Evolutionary conservation across 78 protist genomes (phyloP).

Genomic region (Protostelium mycophagum): DNA sequence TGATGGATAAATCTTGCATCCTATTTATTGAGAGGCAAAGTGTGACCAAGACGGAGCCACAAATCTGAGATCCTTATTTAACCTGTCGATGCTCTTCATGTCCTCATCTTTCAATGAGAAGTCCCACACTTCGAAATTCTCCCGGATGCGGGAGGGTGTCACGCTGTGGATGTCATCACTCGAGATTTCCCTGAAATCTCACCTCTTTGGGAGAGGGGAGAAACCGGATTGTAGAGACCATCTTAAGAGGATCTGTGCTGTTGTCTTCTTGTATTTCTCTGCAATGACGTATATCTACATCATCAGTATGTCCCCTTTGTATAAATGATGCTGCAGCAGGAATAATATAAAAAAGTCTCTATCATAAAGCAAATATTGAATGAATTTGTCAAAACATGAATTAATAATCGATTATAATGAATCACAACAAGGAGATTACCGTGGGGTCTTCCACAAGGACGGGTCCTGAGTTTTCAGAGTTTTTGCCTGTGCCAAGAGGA

Average conservation of each 20-base stretch:
- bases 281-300: neutral
- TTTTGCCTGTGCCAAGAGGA: constrained; percentile 50
- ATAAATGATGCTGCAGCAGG: too few species aligned
- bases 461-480: neutral
- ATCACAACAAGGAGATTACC: neutral
- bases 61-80: constrained; percentile 7
- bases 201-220: constrained; percentile 31
- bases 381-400: too few species aligned
- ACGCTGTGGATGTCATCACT: neutral
- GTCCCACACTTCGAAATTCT: constrained; percentile 8
- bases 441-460: constrained; percentile 7
- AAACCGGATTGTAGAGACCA: constrained; percentile 42
- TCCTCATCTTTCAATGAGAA: constrained; percentile 42
- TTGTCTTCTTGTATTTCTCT: constrained; percentile 9
- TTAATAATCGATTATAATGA: neutral
- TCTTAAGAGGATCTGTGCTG: constrained; percentile 29
- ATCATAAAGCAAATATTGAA: too few species aligned
- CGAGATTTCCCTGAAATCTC: neutral
- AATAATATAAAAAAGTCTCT: too few species aligned
- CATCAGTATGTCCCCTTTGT: too few species aligned
- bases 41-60: neutral
- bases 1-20: too few species aligned
- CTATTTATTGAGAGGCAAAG: too few species aligned
- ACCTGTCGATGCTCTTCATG: neutral
- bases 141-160: neutral